Percentiles rank a stretch among this genome's conserved stretches.
phyloP scores from a whole-genome alignment of 192 early-diverging fungal genomes.

The Obelidium mucronatum region DNA sequence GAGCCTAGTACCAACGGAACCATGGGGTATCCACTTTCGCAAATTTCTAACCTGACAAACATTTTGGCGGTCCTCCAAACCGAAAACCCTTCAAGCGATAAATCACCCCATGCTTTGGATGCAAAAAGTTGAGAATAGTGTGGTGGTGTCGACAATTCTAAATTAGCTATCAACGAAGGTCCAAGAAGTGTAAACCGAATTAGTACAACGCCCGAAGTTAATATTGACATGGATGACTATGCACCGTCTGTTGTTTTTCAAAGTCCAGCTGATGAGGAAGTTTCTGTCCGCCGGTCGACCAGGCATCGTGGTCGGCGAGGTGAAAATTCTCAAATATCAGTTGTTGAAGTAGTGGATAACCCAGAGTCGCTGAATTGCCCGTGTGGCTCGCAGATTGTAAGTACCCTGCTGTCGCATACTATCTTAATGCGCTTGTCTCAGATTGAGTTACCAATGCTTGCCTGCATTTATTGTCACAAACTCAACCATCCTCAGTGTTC shows the following conservation, averaged over 20 bases:
- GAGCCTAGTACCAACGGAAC: background rate
- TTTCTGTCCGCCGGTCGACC: background rate
- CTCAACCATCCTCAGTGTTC: constrained; percentile 14
- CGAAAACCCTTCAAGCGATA: background rate
- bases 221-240: background rate
- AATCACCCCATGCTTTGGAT: background rate
- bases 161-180: background rate
- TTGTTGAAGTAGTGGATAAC: background rate
- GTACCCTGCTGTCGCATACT: background rate
- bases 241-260: background rate
- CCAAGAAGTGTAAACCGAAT: background rate
- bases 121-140: background rate
- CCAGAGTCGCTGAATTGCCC: background rate
- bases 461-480: background rate
- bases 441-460: constrained; percentile 2
- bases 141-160: background rate
- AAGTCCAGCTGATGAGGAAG: too few species aligned
- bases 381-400: background rate
- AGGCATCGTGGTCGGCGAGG: background rate
- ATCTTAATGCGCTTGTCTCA: background rate
- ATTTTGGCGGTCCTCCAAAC: background rate
- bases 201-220: background rate
- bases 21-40: background rate
- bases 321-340: background rate
- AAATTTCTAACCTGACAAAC: background rate